A percentile compares a stretch with the other conserved stretches of the same genome.
These are phyloP conservation scores for Tylopilus balloui DNA, from an alignment of 768 basidiomycete genomes.

Conservation along the genomic window DNA sequence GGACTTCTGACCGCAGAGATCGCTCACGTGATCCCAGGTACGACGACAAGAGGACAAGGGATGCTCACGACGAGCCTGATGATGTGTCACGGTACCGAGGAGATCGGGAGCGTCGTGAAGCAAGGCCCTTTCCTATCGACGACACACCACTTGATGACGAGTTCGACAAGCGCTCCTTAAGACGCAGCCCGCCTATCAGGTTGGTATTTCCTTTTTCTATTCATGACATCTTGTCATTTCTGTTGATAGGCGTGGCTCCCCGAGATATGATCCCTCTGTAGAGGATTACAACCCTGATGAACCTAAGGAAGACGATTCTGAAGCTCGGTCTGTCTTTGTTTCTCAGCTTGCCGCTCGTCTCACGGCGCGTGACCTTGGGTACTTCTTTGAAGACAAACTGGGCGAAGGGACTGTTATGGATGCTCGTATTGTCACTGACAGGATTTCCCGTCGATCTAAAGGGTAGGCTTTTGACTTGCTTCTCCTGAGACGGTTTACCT, in stretches of 20 bases:
- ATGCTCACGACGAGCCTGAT: constrained; percentile 58
- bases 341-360: constrained; percentile 96
- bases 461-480: constrained; percentile 53
- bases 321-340: constrained; percentile 97
- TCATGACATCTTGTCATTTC: constrained; percentile 5
- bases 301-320: constrained; percentile 91
- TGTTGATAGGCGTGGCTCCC: constrained; percentile 57
- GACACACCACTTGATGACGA: constrained; percentile 36
- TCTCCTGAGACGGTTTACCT: background rate
- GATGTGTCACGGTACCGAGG: constrained; percentile 44
- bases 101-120: constrained; percentile 41
- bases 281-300: constrained; percentile 82
- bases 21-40: constrained; percentile 54
- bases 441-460: constrained; percentile 94
- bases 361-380: constrained; percentile 94
- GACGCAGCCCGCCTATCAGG: constrained; percentile 40
- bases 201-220: constrained; percentile 27
- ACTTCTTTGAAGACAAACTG: constrained; percentile 97
- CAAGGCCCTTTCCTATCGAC: constrained; percentile 38
- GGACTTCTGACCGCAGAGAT: constrained; percentile 41
- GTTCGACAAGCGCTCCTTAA: constrained; percentile 33
- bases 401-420: constrained; percentile 94
- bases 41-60: constrained; percentile 44
- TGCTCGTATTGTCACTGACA: constrained; percentile 92
- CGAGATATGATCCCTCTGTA: constrained; percentile 62